phyloP scores from a whole-genome alignment of 78 protist species.

The Dictyostelium citrinum region DNA sequence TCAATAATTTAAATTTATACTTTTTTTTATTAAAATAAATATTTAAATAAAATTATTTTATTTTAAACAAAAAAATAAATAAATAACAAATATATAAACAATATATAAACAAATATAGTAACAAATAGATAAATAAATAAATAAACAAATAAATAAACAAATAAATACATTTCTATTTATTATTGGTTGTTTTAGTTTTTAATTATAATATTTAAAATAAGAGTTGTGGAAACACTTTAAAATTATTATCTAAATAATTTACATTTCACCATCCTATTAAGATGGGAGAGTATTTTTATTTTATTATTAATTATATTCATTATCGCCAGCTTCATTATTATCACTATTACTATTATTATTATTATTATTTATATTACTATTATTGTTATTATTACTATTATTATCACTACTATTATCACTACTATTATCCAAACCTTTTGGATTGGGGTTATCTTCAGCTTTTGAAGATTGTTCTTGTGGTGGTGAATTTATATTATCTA shows the following conservation, averaged over 20 bases:
- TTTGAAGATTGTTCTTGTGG: neutral
- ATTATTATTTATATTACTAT: neutral
- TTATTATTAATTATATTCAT: neutral
- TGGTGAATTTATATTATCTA: constrained; percentile 2
- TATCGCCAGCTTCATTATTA: neutral
- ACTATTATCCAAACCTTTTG: neutral
- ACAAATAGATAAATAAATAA: no score
- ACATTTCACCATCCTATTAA: neutral
- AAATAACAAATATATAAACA: no score
- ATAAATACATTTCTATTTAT: no score
- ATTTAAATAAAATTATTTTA: neutral
- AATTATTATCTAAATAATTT: neutral
- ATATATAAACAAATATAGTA: no score
- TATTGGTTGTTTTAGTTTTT: no score
- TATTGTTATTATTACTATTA: neutral
- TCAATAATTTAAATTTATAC: neutral
- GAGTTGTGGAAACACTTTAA: no score
- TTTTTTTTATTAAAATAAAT: no score
- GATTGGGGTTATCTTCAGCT: neutral
- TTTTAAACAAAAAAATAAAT: no score
- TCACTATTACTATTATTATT: no score
- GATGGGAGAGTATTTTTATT: neutral
- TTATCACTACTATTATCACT: neutral
- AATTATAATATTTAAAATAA: no score
- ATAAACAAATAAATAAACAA: no score